These are phyloP conservation scores for Cyclotella choctawhatcheeana DNA, from an alignment of 108 stramenopile species.

Conservation along the genomic window DNA sequence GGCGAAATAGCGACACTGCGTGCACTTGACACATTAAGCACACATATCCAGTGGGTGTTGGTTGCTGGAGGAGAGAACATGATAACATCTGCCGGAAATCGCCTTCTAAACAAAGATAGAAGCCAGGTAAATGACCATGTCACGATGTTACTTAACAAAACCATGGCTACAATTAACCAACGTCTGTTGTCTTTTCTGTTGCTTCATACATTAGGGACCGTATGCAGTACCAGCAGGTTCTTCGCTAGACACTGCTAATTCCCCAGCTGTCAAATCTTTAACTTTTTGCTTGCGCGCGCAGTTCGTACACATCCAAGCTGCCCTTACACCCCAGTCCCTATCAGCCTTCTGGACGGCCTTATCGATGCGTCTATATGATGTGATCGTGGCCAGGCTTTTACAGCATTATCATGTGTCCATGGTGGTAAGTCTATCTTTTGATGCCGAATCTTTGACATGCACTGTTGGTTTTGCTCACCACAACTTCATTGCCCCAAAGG, in stretches of 20 bases:
- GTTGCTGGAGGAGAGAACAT: slow-evolving; percentile 79
- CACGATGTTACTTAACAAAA: too few relatives aligned
- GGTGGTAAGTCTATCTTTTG: slow-evolving; percentile 52
- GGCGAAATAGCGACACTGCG: slow-evolving; percentile 79
- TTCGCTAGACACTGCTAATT: slow-evolving; percentile 75
- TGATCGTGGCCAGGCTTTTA: slow-evolving; percentile 75
- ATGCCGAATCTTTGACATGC: too few relatives aligned
- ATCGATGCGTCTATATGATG: slow-evolving; percentile 86
- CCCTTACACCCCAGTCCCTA: slow-evolving; percentile 75
- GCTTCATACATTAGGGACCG: slow-evolving; percentile 57
- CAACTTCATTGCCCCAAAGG: too few relatives aligned
- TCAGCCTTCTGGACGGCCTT: slow-evolving; percentile 87
- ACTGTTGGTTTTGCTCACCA: too few relatives aligned
- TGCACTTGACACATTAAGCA: slow-evolving; percentile 79
- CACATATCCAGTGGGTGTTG: slow-evolving; percentile 86
- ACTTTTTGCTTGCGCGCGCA: slow-evolving; percentile 82
- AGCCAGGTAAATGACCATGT: slow-evolving; percentile 63
- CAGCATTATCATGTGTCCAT: slow-evolving; percentile 80
- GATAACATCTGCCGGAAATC: slow-evolving; percentile 66
- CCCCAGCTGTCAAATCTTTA: slow-evolving; percentile 85
- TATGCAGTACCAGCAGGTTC: slow-evolving; percentile 79
- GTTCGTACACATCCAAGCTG: slow-evolving; percentile 85
- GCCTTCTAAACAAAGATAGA: slow-evolving; percentile 63
- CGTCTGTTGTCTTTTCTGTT: neutral
- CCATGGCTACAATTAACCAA: too few relatives aligned